Evolutionary conservation across 352 stramenopile genomes (phyloP), one percentile per base, ranked within the genome.

Genomic region (Pythium utonaiense): DNA sequence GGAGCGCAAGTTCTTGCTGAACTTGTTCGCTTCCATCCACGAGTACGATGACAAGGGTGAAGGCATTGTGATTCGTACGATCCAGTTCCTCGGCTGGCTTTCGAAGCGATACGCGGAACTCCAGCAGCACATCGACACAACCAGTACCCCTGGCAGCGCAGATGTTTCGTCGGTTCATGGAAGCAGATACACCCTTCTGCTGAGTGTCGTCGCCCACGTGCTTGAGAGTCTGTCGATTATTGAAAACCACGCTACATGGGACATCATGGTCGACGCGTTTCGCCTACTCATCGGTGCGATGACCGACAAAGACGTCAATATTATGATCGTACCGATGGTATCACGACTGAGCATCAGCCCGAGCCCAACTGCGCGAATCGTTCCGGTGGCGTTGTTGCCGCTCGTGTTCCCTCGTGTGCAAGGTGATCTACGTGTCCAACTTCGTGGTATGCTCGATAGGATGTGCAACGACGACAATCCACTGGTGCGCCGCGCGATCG

Each of bases 1-100:
- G 41, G 82, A 92, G 58, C 75, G 83, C 25, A 73, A 82, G 31
- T 95, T 92, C 51, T 55, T 93, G 60, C 63, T 95, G 2, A 92
- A 93, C 53, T 70, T 91, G 33, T 95, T 95, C 57, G 80, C 80
- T 9, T 87, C 83, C 30, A 91, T 95, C 47, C 83, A 93, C 57
- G 82, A 90, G 28, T 91, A 93, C 55, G 83, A 92, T 41, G 86
- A 95, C 64, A 95, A 95, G 69, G 86, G 86, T 22, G 86, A 95
- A 66, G 89, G 75, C 38, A 89, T 82, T 30, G 86, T 95, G 24
- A 89, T 95, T 38, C 68, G 82, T 25, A 90, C 82, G 12, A 92
- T 93, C 42, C 80, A 91, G 51, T 93, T 93, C 38, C 69, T 93
- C 21, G 82, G 82, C 3, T 91, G 80, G 81, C 69, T 95, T 8